These are phyloP conservation scores for Fusarium sp. DNA, from an alignment of 2,329 filamentous ascomycete genomes.

Conservation along the genomic window DNA sequence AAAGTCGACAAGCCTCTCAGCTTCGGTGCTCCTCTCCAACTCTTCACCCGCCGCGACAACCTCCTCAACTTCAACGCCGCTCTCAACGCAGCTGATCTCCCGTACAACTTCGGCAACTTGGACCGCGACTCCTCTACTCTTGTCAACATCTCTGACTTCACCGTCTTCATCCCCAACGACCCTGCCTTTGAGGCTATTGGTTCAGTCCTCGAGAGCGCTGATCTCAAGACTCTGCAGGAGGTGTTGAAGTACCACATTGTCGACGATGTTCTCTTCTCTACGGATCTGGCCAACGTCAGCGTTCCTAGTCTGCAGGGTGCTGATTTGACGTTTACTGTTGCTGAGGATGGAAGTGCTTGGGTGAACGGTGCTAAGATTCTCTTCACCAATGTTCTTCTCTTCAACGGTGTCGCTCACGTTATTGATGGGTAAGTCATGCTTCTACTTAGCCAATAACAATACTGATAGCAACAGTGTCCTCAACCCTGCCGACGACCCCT, in stretches of 20 bases:
- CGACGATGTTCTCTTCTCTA: conserved; percentile 46
- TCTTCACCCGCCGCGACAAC: conserved; percentile 44
- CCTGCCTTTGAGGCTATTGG: conserved; percentile 45
- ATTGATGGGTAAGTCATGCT: conserved; percentile 43
- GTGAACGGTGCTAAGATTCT: conserved; percentile 48
- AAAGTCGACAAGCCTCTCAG: conserved; percentile 45
- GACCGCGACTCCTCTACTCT: conserved; percentile 25
- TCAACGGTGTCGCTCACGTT: conserved; percentile 48
- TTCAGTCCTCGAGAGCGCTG: conserved; percentile 41
- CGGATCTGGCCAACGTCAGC: conserved; percentile 43
- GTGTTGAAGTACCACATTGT: conserved; percentile 49
- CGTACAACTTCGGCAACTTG: conserved; percentile 41
- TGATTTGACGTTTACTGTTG: conserved; percentile 45
- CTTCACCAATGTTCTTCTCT: conserved; percentile 45
- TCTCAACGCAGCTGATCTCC: conserved; percentile 41
- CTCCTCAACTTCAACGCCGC: conserved; percentile 46
- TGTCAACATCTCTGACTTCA: conserved; percentile 47
- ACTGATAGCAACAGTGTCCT: conserved; percentile 37
- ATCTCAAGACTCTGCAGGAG: conserved; percentile 38
- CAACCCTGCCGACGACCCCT: conserved; percentile 36
- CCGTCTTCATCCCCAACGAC: conserved; percentile 45
- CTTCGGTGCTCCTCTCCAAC: conserved; percentile 46
- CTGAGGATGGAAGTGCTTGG: conserved; percentile 44
- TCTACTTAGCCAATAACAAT: fast-evolving
- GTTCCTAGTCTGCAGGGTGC: conserved; percentile 38